phyloP scores from a whole-genome alignment of 805 yeast species.

The Candida ipomoeae region DNA sequence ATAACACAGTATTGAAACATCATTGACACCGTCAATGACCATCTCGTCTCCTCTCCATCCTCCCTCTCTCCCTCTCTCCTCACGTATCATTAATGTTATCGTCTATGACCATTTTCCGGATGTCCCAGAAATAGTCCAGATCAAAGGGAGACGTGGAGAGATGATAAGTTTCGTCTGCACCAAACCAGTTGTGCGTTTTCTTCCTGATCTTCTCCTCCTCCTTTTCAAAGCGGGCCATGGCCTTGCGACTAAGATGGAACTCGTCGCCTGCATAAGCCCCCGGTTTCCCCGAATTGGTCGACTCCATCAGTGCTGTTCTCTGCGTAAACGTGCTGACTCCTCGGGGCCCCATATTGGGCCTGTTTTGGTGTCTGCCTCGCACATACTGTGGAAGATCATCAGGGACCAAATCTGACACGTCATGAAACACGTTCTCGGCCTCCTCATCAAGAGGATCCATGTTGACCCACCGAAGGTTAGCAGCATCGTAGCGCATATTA shows the following conservation, averaged over 20 bases:
- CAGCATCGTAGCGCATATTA: slow-evolving; percentile 59
- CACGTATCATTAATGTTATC: slow-evolving; percentile 13
- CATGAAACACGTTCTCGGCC: slow-evolving; percentile 42
- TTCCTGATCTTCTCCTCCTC: slow-evolving; percentile 34
- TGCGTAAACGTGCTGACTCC: slow-evolving; percentile 38
- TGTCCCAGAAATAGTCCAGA: slow-evolving; percentile 38
- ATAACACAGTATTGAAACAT: no score
- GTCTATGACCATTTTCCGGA: slow-evolving; percentile 41
- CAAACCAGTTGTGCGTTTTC: slow-evolving; percentile 39
- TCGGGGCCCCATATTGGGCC: slow-evolving; percentile 11
- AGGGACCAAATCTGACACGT: slow-evolving; percentile 42
- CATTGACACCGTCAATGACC: not conserved
- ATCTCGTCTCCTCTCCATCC: not conserved
- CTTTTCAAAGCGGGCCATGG: slow-evolving; percentile 29
- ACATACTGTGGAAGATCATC: slow-evolving; percentile 17
- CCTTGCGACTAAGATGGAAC: slow-evolving; percentile 24
- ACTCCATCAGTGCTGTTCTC: slow-evolving; percentile 30
- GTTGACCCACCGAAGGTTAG: slow-evolving; percentile 57
- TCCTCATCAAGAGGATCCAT: slow-evolving; percentile 32
- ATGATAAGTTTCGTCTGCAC: slow-evolving; percentile 25
- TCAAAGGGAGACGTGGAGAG: slow-evolving; percentile 15
- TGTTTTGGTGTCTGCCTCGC: slow-evolving; percentile 1
- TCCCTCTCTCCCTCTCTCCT: not conserved
- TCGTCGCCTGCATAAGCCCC: slow-evolving; percentile 20
- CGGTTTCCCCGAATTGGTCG: slow-evolving; percentile 16